Conservation (phyloP, 148 eudicot genomes). For the Pharnaceum exiguum region DNA sequence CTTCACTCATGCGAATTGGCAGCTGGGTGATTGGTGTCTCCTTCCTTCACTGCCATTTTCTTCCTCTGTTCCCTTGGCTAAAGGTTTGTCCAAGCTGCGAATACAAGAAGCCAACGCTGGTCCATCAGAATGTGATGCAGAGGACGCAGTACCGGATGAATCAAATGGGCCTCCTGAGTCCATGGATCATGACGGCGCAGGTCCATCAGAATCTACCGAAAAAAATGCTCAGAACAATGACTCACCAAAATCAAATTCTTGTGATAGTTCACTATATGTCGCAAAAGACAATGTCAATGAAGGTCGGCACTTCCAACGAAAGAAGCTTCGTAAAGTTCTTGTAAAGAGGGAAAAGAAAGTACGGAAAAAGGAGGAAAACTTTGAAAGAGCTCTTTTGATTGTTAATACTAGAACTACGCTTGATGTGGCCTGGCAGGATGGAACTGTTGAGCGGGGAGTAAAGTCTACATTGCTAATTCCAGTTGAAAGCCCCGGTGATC, state of each 20-base stretch:
- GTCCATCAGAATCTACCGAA: constrained; percentile 24
- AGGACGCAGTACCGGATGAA: constrained; percentile 39
- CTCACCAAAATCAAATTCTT: constrained; percentile 40
- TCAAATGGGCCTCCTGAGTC: constrained; percentile 34
- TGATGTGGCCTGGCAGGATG: constrained; percentile 97
- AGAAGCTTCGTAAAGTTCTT: constrained; percentile 87
- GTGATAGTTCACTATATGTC: constrained; percentile 46
- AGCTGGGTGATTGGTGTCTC: constrained; percentile 93
- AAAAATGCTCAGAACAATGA: constrained; percentile 29
- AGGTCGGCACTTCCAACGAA: constrained; percentile 72
- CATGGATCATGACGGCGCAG: constrained; percentile 37
- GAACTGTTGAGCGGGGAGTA: constrained; percentile 45
- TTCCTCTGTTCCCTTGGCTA: constrained; percentile 37
- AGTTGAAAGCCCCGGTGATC: constrained; percentile 91
- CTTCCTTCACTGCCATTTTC: constrained; percentile 43
- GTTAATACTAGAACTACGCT: constrained; percentile 62
- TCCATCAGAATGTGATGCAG: constrained; percentile 33
- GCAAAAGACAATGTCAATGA: constrained; percentile 63
- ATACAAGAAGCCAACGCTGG: constrained; percentile 36
- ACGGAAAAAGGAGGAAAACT: constrained; percentile 74
- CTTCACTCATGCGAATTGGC: constrained; percentile 89
- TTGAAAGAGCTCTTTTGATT: constrained; percentile 78
- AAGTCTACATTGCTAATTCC: constrained; percentile 73
- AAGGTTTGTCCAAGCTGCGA: constrained; percentile 39
- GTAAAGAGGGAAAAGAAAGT: constrained; percentile 73